Percentiles rank a stretch among this genome's conserved stretches.
Conservation (phyloP, 106 monocot genomes). For the Allium sativum region DNA sequence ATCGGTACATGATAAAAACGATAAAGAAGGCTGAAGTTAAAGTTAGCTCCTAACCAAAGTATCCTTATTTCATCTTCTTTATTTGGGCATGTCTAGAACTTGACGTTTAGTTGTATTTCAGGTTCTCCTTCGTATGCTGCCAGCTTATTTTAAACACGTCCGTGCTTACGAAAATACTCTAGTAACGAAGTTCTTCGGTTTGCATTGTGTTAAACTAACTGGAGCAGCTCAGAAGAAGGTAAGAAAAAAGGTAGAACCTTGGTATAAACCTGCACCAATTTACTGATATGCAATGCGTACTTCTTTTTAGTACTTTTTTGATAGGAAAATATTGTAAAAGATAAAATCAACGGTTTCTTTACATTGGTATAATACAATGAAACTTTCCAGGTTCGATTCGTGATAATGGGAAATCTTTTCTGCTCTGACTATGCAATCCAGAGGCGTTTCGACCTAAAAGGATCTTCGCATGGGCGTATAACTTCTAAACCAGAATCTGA, state of each 20-base stretch:
- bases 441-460: slow-evolving; percentile 79
- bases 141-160: slow-evolving; percentile 87
- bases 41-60: slow-evolving; percentile 18
- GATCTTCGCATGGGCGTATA: slow-evolving; percentile 76
- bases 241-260: not conserved
- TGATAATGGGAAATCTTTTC: slow-evolving; percentile 95
- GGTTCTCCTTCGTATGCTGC: slow-evolving; percentile 92
- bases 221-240: slow-evolving; percentile 85
- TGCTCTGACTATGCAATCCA: slow-evolving; percentile 70
- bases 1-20: slow-evolving; percentile 92
- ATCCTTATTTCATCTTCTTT: not conserved
- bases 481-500: slow-evolving; percentile 70
- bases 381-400: slow-evolving; percentile 68
- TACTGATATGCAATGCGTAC: not conserved
- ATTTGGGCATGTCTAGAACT: not conserved
- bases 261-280: not conserved
- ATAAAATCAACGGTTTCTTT: not conserved
- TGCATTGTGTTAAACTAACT: slow-evolving; percentile 80
- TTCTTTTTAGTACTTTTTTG: not conserved
- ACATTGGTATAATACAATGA: not conserved
- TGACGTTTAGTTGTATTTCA: slow-evolving; percentile 4
- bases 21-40: slow-evolving; percentile 95
- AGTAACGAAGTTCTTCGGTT: slow-evolving; percentile 85
- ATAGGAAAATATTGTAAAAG: not conserved
- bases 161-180: slow-evolving; percentile 61